A percentile compares a stretch with the other conserved stretches of the same genome.
Conservation (phyloP, 2,329 filamentous ascomycete species). For the Ambrosiella cleistominuta region DNA sequence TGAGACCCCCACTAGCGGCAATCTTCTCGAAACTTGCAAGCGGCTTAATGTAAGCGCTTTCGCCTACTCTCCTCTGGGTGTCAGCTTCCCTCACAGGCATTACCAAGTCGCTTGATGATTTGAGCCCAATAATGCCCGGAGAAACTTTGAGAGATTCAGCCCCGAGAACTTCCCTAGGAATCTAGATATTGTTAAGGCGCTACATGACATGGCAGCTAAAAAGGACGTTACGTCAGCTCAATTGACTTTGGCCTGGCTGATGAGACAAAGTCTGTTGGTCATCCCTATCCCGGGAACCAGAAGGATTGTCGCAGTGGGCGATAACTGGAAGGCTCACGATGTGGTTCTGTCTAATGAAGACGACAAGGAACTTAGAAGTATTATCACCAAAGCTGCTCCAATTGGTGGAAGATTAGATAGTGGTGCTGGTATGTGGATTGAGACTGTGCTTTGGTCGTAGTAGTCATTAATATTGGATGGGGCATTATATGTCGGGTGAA, state of each 20-base stretch:
- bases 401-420: not conserved
- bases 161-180: slow-evolving; percentile 27
- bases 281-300: slow-evolving; percentile 40
- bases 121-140: slow-evolving; percentile 16
- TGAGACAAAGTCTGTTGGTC: slow-evolving; percentile 41
- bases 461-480: no score
- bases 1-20: slow-evolving; percentile 28
- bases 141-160: slow-evolving; percentile 15
- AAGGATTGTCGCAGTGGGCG: slow-evolving; percentile 28
- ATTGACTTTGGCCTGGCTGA: slow-evolving; percentile 44
- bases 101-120: slow-evolving; percentile 28
- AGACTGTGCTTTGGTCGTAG: not conserved
- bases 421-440: not conserved
- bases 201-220: slow-evolving; percentile 30
- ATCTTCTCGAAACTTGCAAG: slow-evolving; percentile 35
- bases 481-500: no score
- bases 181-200: slow-evolving; percentile 31
- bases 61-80: slow-evolving; percentile 41
- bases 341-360: slow-evolving; percentile 22
- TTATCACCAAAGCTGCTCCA: not conserved
- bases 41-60: slow-evolving; percentile 41
- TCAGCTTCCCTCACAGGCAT: slow-evolving; percentile 37
- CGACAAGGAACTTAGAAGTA: slow-evolving; percentile 17
- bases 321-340: slow-evolving; percentile 24
- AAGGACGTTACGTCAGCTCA: slow-evolving; percentile 37